phyloP scores from a whole-genome alignment of 352 stramenopile genomes.

The Paralagenidium karlingii region DNA sequence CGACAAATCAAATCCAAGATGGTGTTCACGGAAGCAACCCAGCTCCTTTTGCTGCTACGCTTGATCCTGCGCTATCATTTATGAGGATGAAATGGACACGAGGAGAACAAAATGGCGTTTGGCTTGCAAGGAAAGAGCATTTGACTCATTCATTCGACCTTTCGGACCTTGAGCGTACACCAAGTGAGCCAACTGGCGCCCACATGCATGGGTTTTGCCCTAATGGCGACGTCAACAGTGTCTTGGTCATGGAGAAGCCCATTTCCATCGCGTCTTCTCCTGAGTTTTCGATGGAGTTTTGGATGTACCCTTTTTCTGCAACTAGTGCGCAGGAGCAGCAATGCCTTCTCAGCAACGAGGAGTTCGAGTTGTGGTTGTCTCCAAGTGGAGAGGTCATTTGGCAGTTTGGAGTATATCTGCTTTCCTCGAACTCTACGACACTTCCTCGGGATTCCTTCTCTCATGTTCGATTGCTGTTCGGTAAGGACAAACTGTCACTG shows the following conservation, averaged over 20 bases:
- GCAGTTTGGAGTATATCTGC: too few species aligned
- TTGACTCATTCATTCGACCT: not conserved
- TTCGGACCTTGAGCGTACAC: too few species aligned
- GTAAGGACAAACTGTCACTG: constrained; percentile 18
- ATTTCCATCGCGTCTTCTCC: constrained; percentile 34
- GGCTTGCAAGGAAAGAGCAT: constrained; percentile 40
- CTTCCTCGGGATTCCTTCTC: too few species aligned
- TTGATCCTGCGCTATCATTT: constrained; percentile 44
- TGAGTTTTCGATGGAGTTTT: constrained; percentile 56
- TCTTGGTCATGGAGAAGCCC: constrained; percentile 50
- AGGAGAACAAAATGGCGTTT: constrained; percentile 69
- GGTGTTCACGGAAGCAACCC: constrained; percentile 49
- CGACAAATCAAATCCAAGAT: too few species aligned
- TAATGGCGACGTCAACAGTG: constrained; percentile 21
- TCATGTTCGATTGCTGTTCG: constrained; percentile 46
- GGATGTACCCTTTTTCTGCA: constrained; percentile 25
- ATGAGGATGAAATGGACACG: constrained; percentile 74
- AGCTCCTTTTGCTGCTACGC: constrained; percentile 49
- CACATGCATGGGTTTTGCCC: constrained; percentile 44
- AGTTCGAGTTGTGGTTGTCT: constrained; percentile 15
- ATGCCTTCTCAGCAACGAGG: constrained; percentile 43
- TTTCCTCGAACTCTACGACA: too few species aligned
- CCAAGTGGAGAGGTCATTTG: too few species aligned
- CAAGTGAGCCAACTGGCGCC: constrained; percentile 25
- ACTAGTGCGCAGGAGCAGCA: constrained; percentile 14